Evolutionary conservation across 139 green algal species (phyloP).

Genomic region (Choricystis sp.): DNA sequence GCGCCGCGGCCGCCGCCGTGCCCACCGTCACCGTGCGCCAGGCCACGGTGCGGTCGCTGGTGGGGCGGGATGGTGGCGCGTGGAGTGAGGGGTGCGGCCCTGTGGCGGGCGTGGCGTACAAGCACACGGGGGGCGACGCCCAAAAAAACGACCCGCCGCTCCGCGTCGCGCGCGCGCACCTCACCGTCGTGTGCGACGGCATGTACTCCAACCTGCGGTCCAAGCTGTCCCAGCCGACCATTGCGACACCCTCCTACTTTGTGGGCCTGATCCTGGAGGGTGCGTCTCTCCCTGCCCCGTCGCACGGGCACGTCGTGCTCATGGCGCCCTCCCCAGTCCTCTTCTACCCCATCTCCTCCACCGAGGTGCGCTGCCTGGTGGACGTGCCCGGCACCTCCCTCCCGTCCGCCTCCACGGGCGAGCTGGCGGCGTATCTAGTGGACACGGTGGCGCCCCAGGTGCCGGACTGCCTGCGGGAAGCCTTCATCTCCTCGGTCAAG

Average conservation of each 20-base stretch:
- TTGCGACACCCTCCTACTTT: constrained; percentile 80
- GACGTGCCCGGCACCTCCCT: constrained; percentile 74
- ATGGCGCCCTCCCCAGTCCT: constrained; percentile 87
- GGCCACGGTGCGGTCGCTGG: constrained; percentile 42
- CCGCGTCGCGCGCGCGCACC: constrained; percentile 43
- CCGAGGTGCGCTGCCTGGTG: constrained; percentile 78
- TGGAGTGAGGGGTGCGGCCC: constrained; percentile 31
- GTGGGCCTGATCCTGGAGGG: constrained; percentile 74
- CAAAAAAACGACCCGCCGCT: too few species aligned
- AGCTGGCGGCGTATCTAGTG: constrained; percentile 1
- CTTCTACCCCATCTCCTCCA: constrained; percentile 92
- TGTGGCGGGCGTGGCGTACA: constrained; percentile 74
- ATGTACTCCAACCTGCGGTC: constrained; percentile 88
- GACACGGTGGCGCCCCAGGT: constrained; percentile 29
- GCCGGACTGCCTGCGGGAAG: constrained; percentile 40
- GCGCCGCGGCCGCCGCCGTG: constrained; percentile 32
- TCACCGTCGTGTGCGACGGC: constrained; percentile 88
- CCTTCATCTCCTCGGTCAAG: constrained; percentile 53
- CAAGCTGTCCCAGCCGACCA: constrained; percentile 42
- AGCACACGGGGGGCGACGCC: constrained; percentile 17
- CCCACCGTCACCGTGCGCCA: constrained; percentile 50
- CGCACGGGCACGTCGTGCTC: constrained; percentile 90
- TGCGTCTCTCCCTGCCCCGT: constrained; percentile 53
- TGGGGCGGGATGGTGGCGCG: constrained; percentile 30
- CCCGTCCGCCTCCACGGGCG: constrained; percentile 27